phyloP scores from a whole-genome alignment of 768 basidiomycete species.

The Lentinula sp. region DNA sequence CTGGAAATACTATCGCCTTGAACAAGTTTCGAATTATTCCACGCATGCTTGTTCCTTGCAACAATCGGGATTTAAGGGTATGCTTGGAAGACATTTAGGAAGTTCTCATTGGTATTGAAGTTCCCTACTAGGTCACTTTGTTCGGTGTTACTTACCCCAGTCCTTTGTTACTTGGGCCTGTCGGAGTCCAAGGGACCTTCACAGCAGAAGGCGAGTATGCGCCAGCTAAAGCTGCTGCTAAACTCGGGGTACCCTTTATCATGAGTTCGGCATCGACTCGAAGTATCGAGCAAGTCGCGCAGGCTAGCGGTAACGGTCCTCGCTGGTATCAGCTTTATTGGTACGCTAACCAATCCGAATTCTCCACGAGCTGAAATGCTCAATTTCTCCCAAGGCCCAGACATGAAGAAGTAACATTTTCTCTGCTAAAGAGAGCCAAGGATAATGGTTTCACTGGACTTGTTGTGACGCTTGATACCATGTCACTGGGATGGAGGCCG shows the following conservation, averaged over 20 bases:
- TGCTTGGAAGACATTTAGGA: conserved; percentile 6
- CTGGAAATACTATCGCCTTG: conserved; percentile 58
- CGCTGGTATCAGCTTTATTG: conserved; percentile 85
- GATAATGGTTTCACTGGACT: conserved; percentile 60
- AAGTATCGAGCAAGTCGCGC: conserved; percentile 72
- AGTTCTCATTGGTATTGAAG: background rate
- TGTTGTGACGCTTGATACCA: conserved; percentile 77
- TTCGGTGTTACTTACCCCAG: conserved; percentile 60
- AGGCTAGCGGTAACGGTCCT: conserved; percentile 59
- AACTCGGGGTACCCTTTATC: conserved; percentile 60
- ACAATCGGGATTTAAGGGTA: conserved; percentile 55
- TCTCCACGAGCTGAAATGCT: background rate
- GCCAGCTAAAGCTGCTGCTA: conserved; percentile 56
- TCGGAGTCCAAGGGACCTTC: conserved; percentile 76
- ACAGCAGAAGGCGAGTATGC: conserved; percentile 69
- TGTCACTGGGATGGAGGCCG: conserved; percentile 69
- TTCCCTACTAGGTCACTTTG: conserved; percentile 49
- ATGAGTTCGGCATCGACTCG: conserved; percentile 72
- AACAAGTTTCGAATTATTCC: conserved; percentile 73
- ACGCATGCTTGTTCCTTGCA: conserved; percentile 64
- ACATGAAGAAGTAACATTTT: conserved; percentile 52
- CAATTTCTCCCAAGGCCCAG: conserved; percentile 43
- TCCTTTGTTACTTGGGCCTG: conserved; percentile 64
- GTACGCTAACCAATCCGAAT: conserved; percentile 21
- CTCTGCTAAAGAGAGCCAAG: conserved; percentile 62